Evolutionary conservation across 176 grass and related monocot species (phyloP).

Genomic region (Olyra latifolia): DNA sequence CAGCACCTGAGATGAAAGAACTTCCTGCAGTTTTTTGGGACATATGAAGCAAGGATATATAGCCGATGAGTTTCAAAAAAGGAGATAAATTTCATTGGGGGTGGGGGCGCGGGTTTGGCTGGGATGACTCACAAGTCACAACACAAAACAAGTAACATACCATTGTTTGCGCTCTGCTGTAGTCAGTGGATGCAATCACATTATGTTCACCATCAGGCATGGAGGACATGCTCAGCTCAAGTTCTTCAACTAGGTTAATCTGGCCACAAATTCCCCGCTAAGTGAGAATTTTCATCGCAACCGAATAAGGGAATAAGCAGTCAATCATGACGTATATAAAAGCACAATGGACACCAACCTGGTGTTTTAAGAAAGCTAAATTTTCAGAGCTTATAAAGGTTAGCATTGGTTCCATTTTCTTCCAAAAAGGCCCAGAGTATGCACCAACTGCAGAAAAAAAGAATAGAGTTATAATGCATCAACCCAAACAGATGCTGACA

Average conservation of each 20-base stretch:
- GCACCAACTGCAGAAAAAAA: slow-evolving; percentile 56
- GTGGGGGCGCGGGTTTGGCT: neutral
- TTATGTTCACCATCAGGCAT: slow-evolving; percentile 45
- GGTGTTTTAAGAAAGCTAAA: slow-evolving; percentile 64
- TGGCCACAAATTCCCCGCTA: slow-evolving; percentile 30
- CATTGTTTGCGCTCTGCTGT: slow-evolving; percentile 7
- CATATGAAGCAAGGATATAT: neutral
- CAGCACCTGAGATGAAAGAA: slow-evolving; percentile 40
- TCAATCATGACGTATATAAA: slow-evolving; percentile 13
- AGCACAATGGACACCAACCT: slow-evolving; percentile 50
- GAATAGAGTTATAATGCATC: slow-evolving; percentile 19
- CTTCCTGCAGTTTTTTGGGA: slow-evolving; percentile 43
- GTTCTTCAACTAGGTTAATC: slow-evolving; percentile 75
- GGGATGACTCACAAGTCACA: neutral
- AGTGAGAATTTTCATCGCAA: slow-evolving; percentile 13
- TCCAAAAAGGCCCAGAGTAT: slow-evolving; percentile 75
- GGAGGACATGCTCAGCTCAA: slow-evolving; percentile 62
- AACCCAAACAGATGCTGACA: slow-evolving; percentile 12
- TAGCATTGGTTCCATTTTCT: slow-evolving; percentile 87
- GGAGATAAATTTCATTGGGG: neutral
- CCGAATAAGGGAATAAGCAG: slow-evolving; percentile 8
- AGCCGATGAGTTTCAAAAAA: neutral
- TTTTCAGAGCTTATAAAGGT: slow-evolving; percentile 55
- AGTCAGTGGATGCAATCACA: slow-evolving; percentile 36
- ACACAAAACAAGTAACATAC: slow-evolving; percentile 16